Percentiles rank a stretch among this genome's conserved stretches.
phyloP scores from a whole-genome alignment of 352 stramenopile genomes.

The Globisporangium cederbergense region DNA sequence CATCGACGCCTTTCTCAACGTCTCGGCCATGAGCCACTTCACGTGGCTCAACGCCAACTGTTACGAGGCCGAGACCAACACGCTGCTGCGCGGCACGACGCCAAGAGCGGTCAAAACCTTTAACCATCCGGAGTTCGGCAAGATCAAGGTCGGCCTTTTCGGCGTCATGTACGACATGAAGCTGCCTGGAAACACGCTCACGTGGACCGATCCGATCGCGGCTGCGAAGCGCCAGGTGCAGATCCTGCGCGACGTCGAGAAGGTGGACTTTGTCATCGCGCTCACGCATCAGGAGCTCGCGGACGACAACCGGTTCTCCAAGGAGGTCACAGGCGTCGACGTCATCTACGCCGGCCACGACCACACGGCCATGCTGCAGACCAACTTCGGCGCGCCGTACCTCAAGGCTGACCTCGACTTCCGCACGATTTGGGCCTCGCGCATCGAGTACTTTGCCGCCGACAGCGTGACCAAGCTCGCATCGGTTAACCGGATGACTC shows the following conservation, averaged over 20 bases:
- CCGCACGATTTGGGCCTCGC: conserved; percentile 58
- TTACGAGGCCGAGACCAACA: conserved; percentile 41
- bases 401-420: conserved; percentile 75
- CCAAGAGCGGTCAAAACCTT: conserved; percentile 50
- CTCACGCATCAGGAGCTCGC: conserved; percentile 66
- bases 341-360: conserved; percentile 74
- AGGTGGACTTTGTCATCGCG: conserved; percentile 72
- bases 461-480: conserved; percentile 19
- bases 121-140: conserved; percentile 31
- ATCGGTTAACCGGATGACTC: conserved; percentile 41
- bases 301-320: conserved; percentile 71
- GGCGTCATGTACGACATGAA: conserved; percentile 83
- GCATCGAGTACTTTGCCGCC: conserved; percentile 57
- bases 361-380: conserved; percentile 73
- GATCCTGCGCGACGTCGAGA: conserved; percentile 28
- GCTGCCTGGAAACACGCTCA: conserved; percentile 51
- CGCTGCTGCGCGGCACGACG: conserved; percentile 53
- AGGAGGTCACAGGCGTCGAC: conserved; percentile 57
- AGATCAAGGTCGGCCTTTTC: conserved; percentile 61
- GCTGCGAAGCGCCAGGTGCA: conserved; percentile 50
- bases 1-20: conserved; percentile 72
- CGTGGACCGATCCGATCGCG: conserved; percentile 64
- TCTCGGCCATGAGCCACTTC: conserved; percentile 52
- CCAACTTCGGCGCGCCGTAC: conserved; percentile 67
- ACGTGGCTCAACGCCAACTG: conserved; percentile 76